Conservation (phyloP, 2,329 filamentous ascomycete genomes). For the Aquanectria penicillioides region DNA sequence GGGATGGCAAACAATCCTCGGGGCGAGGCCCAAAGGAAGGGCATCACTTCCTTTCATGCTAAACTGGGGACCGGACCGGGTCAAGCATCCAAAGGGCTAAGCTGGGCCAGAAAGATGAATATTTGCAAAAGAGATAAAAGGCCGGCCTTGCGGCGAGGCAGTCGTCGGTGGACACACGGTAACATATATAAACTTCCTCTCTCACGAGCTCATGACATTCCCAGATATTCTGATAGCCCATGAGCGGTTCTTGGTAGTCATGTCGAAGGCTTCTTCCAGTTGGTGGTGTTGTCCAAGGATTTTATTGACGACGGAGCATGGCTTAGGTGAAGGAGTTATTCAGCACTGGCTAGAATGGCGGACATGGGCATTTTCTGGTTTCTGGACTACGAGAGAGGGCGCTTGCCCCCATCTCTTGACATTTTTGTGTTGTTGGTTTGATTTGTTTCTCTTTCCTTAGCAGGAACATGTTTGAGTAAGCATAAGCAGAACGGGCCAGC, state of each 20-base stretch:
- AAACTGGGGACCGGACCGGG: not conserved
- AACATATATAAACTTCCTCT: slow-evolving; percentile 47
- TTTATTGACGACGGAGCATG: slow-evolving; percentile 35
- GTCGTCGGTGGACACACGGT: slow-evolving; percentile 34
- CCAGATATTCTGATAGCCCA: slow-evolving; percentile 36
- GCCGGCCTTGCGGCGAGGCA: slow-evolving; percentile 27
- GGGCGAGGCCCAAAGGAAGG: not conserved
- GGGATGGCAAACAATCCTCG: not conserved
- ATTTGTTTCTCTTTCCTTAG: slow-evolving; percentile 34
- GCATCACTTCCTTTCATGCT: not conserved
- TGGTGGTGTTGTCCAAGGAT: slow-evolving; percentile 27
- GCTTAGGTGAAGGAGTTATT: slow-evolving; percentile 29
- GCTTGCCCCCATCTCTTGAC: slow-evolving; percentile 32
- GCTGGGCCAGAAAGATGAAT: slow-evolving; percentile 2
- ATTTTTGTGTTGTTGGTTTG: slow-evolving; percentile 27
- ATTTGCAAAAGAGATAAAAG: slow-evolving; percentile 23
- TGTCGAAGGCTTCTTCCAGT: slow-evolving; percentile 39
- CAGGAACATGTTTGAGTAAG: slow-evolving; percentile 41
- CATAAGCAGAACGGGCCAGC: slow-evolving; percentile 34
- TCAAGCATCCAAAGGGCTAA: not conserved
- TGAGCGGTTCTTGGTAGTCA: slow-evolving; percentile 28
- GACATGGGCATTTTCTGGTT: slow-evolving; percentile 31
- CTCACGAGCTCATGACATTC: slow-evolving; percentile 48
- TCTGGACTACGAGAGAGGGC: slow-evolving; percentile 30
- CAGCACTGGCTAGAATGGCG: slow-evolving; percentile 43